A percentile compares a stretch with the other conserved stretches of the same genome.
These are phyloP conservation scores for Calonectria pteridis DNA, from an alignment of 2,329 filamentous ascomycete genomes.

Conservation along the genomic window DNA sequence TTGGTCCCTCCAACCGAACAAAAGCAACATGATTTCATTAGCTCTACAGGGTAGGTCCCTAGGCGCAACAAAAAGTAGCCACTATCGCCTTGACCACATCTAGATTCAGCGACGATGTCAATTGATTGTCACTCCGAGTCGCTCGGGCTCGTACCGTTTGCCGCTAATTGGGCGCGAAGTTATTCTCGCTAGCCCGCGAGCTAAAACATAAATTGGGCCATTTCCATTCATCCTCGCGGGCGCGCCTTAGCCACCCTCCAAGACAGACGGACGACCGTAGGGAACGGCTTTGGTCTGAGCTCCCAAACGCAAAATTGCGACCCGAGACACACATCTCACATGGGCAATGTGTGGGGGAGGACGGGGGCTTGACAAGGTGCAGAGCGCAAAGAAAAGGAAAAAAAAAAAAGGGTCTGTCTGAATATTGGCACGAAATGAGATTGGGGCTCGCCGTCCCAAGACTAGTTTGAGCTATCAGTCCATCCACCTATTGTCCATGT, in stretches of 20 bases:
- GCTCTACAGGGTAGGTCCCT: neutral
- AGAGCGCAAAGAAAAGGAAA: neutral
- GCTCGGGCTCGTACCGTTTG: slow-evolving; percentile 7
- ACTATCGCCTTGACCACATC: neutral
- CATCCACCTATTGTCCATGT: neutral
- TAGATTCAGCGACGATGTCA: slow-evolving; percentile 1
- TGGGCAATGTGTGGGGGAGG: neutral
- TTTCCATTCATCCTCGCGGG: slow-evolving; percentile 14
- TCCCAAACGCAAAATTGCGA: slow-evolving; percentile 32
- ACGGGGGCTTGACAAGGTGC: neutral
- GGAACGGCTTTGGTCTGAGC: slow-evolving; percentile 1
- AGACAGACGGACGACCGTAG: neutral
- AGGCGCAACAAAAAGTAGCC: neutral
- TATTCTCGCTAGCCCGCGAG: neutral
- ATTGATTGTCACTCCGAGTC: neutral
- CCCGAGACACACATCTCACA: slow-evolving; percentile 32
- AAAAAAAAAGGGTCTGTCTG: neutral
- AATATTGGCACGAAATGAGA: slow-evolving; percentile 19
- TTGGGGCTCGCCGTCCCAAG: neutral
- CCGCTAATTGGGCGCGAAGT: neutral
- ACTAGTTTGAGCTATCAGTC: neutral
- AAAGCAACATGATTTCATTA: slow-evolving; percentile 3
- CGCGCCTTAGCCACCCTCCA: neutral
- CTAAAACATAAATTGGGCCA: neutral
- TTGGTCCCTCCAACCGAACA: neutral